These are phyloP conservation scores for Haplosporangium sp. DNA, from an alignment of 371 early-diverging fungal species.

Conservation along the genomic window DNA sequence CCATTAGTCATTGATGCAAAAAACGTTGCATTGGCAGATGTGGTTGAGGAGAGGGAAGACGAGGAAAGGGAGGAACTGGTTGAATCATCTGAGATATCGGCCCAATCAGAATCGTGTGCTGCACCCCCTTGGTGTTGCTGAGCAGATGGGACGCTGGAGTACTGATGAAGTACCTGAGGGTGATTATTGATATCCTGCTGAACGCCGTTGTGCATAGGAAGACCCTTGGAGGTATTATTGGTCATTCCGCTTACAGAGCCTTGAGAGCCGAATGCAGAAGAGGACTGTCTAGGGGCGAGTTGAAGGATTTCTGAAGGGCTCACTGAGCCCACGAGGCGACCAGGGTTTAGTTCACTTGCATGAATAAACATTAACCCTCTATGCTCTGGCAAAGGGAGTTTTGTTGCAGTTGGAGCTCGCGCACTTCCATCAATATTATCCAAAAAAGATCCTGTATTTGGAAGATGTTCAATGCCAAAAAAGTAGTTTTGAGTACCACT, in stretches of 20 bases:
- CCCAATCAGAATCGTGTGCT: conserved; percentile 34
- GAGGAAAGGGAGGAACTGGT: conserved; percentile 33
- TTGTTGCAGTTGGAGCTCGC: conserved; percentile 3
- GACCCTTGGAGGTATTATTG: neutral
- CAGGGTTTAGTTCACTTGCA: conserved; percentile 43
- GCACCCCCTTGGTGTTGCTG: conserved; percentile 10
- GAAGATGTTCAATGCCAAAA: conserved; percentile 64
- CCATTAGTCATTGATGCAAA: conserved; percentile 5
- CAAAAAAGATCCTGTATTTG: conserved; percentile 11
- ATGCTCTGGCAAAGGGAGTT: conserved; percentile 44
- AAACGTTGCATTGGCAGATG: conserved; percentile 15
- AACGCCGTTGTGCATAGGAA: conserved; percentile 9
- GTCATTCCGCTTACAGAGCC: neutral
- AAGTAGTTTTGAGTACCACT: conserved; percentile 66
- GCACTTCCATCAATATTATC: neutral
- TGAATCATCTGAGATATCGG: conserved; percentile 39
- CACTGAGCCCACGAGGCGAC: conserved; percentile 58
- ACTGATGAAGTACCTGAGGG: conserved; percentile 46
- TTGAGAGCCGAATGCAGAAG: conserved; percentile 11
- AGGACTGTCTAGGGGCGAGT: conserved; percentile 6
- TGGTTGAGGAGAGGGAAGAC: conserved; percentile 37
- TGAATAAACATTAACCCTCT: conserved; percentile 51
- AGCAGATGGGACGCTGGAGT: conserved; percentile 6
- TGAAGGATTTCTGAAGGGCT: conserved; percentile 55
- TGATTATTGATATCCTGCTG: conserved; percentile 53